A percentile compares a stretch with the other conserved stretches of the same genome.
These are phyloP conservation scores for Epithemia pelagica DNA, from an alignment of 108 stramenopile species.

Conservation along the genomic window DNA sequence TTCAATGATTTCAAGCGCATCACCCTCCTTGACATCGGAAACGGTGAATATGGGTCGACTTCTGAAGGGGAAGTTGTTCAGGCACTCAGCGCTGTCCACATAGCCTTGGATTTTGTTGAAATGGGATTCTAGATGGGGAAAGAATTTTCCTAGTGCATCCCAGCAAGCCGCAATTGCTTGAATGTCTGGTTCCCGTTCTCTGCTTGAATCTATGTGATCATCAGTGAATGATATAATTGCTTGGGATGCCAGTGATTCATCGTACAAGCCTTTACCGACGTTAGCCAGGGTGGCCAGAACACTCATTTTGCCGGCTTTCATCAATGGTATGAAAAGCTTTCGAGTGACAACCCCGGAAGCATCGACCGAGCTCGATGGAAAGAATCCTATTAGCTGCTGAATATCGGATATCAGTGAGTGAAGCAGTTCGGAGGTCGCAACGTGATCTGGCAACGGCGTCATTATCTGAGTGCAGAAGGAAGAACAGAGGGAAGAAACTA, in stretches of 20 bases:
- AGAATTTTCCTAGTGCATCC: background rate
- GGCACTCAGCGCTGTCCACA: background rate
- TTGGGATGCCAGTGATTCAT: background rate
- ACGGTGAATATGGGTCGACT: background rate
- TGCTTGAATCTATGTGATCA: background rate
- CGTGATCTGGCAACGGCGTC: background rate
- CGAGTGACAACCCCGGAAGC: background rate
- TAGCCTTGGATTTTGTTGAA: background rate
- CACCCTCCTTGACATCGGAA: background rate
- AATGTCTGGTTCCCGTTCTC: background rate
- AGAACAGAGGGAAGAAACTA: background rate
- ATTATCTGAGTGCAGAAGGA: constrained; percentile 1
- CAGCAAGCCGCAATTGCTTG: background rate
- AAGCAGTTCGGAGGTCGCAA: background rate
- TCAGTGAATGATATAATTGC: background rate
- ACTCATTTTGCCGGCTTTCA: background rate
- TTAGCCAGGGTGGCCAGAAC: background rate
- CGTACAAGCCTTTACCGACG: background rate
- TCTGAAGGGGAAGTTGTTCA: background rate
- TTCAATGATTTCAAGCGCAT: background rate
- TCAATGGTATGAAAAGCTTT: constrained; percentile 1
- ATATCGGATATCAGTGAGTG: background rate
- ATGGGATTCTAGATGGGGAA: background rate
- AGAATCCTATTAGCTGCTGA: background rate
- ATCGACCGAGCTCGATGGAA: background rate